These are phyloP conservation scores for Colletotrichum tamarilloi DNA, from an alignment of 2,329 filamentous ascomycete species.

Conservation along the genomic window DNA sequence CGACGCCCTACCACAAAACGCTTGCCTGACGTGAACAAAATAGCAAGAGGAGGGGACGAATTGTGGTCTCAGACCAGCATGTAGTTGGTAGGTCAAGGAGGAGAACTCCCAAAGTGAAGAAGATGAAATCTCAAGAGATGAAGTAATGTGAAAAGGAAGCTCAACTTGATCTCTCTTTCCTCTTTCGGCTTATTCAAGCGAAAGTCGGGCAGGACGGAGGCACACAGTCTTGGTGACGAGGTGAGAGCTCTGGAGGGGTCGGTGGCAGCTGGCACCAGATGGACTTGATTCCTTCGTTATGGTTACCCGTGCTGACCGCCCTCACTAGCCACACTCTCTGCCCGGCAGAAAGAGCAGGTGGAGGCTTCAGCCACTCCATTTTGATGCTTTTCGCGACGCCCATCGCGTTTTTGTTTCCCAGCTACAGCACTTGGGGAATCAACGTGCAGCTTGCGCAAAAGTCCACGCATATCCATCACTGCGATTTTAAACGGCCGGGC, in stretches of 20 bases:
- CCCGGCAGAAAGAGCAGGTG: constrained; percentile 6
- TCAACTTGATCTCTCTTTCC: not conserved
- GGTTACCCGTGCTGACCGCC: not conserved
- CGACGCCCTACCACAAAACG: not conserved
- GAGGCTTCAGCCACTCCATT: constrained; percentile 8
- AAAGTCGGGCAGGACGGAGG: too few species aligned
- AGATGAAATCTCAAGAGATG: not conserved
- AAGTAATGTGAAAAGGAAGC: not conserved
- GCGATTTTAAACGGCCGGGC: too few species aligned
- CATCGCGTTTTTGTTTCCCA: constrained; percentile 34
- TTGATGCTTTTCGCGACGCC: constrained; percentile 33
- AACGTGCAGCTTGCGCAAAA: not conserved
- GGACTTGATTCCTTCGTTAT: not conserved
- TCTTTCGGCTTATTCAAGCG: not conserved
- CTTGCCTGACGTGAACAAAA: not conserved
- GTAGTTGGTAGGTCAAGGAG: not conserved
- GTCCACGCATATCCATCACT: not conserved
- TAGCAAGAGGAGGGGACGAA: not conserved
- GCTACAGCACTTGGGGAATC: not conserved
- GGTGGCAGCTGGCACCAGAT: not conserved
- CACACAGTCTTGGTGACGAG: too few species aligned
- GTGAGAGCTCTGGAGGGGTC: not conserved
- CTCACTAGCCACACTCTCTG: not conserved
- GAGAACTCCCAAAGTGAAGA: not conserved
- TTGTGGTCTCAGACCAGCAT: not conserved